Evolutionary conservation across 305 asterid species (phyloP), one percentile per base, ranked within the genome.

Genomic region (Andrographis paniculata): DNA sequence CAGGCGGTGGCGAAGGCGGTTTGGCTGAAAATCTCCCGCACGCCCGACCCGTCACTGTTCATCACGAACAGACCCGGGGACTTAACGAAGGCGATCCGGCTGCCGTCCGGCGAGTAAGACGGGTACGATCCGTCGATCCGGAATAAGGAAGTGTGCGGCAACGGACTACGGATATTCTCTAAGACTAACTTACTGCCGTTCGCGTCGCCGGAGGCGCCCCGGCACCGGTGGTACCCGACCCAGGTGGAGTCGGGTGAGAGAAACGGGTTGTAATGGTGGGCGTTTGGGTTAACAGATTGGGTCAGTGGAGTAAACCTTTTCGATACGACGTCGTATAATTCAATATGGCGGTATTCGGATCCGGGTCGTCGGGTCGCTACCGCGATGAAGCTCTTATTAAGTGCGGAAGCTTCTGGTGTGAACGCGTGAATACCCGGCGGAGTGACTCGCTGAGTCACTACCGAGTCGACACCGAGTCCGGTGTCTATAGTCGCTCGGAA

Each of bases 381-480:
- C 0, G 80, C 97, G 24, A 87, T 73, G 53, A 84, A 61, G 64
- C 69, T 77, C 61, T 64, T 73, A 50, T 84, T 58, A 7, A 66
- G 37, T 0, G 39, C 9, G 1, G 81, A 78, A 54, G 84, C 88
- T 0, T 92, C 81, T 4, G 97, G 97, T 16, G 97, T 87, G 74
- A 87, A 87, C 38, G 79, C 92, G 74, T 87, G 97, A 11, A 81
- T 52, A 64, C 97, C 95, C 50, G 82, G 88, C 28, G 94, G 97
- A 0, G 97, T 87, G 61, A 84, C 72, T 52, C 97, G 71, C 51
- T 52, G 62, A 23, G 61, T 75, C 31, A 45, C 60, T n/a, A 75
- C 79, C 19, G 94, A 69, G 16, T 57, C 69, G 2, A 45, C 59
- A 17, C 61, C 54, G 58, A 72, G 36, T 38, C 45, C 20, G 4